phyloP scores from a whole-genome alignment of 164 flowering plant species.

The Berberis thunbergii region DNA sequence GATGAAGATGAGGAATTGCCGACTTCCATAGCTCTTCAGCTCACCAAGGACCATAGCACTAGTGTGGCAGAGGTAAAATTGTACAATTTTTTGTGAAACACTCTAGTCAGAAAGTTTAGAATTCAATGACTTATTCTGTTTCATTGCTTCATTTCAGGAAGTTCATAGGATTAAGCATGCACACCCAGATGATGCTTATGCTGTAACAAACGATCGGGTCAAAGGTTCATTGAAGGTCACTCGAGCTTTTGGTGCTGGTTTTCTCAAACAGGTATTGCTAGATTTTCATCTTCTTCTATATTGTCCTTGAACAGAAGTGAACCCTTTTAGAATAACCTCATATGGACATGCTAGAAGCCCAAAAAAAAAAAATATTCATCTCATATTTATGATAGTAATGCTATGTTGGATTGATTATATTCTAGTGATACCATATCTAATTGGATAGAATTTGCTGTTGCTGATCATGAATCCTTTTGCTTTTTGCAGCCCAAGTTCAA shows the following conservation, averaged over 20 bases:
- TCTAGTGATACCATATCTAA: not conserved
- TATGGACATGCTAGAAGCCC: no score
- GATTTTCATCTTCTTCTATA: not conserved
- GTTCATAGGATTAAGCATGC: constrained; percentile 55
- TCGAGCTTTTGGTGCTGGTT: constrained; percentile 90
- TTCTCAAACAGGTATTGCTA: constrained; percentile 67
- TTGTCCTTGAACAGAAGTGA: no score
- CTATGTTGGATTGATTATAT: no score
- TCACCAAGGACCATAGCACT: constrained; percentile 67
- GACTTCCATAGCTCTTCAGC: constrained; percentile 48
- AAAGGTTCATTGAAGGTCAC: constrained; percentile 91
- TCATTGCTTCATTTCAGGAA: constrained; percentile 41
- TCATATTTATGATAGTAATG: no score
- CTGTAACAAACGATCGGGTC: constrained; percentile 61
- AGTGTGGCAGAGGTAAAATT: constrained; percentile 39
- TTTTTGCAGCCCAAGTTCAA: constrained; percentile 73
- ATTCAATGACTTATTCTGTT: not conserved
- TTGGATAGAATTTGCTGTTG: not conserved
- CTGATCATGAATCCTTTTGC: not conserved
- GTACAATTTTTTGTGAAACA: not conserved
- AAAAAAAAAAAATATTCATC: no score
- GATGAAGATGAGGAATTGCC: constrained; percentile 22
- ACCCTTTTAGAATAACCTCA: no score
- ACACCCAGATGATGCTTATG: constrained; percentile 65
- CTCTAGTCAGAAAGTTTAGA: no score